phyloP scores from a whole-genome alignment of 2,329 filamentous ascomycete genomes.

The Hypoxylon sp. region DNA sequence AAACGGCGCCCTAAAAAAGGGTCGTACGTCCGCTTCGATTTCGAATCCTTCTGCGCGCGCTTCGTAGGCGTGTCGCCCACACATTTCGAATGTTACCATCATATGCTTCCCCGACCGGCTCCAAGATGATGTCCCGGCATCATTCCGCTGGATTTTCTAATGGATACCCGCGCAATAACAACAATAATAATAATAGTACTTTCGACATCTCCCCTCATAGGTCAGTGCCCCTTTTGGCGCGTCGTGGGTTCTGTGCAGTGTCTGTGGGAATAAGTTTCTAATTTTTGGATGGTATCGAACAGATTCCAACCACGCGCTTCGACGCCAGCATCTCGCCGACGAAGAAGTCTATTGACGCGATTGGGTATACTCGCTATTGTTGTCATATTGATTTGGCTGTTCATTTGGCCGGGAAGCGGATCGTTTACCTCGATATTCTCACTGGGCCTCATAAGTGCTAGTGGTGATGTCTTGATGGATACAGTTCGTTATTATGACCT shows the following conservation, averaged over 20 bases:
- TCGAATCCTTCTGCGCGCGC: conserved; percentile 25
- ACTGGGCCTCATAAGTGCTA: conserved; percentile 73
- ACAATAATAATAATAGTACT: conserved; percentile 75
- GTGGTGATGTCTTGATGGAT: conserved; percentile 81
- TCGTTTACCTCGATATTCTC: conserved; percentile 69
- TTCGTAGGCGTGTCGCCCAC: conserved; percentile 12
- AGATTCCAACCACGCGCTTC: conserved; percentile 88
- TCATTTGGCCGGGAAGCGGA: conserved; percentile 75
- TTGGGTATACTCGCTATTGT: conserved; percentile 67
- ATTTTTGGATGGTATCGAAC: conserved; percentile 30
- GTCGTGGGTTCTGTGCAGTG: background rate
- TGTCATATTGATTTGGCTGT: conserved; percentile 73
- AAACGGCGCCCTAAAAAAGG: conserved; percentile 33
- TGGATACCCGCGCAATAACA: conserved; percentile 79
- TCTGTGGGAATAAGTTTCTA: conserved; percentile 22
- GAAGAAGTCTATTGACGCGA: conserved; percentile 76
- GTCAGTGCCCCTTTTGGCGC: conserved; percentile 60
- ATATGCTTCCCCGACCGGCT: conserved; percentile 60
- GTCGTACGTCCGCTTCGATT: conserved; percentile 18
- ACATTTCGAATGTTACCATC: conserved; percentile 65
- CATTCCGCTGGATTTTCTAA: conserved; percentile 78
- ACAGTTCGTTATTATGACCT: conserved; percentile 98
- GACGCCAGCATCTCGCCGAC: conserved; percentile 73
- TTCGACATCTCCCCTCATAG: conserved; percentile 91
- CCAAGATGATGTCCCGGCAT: conserved; percentile 87